Conservation (phyloP, 495 filamentous ascomycete genomes). For the Xylaria telfairii region DNA sequence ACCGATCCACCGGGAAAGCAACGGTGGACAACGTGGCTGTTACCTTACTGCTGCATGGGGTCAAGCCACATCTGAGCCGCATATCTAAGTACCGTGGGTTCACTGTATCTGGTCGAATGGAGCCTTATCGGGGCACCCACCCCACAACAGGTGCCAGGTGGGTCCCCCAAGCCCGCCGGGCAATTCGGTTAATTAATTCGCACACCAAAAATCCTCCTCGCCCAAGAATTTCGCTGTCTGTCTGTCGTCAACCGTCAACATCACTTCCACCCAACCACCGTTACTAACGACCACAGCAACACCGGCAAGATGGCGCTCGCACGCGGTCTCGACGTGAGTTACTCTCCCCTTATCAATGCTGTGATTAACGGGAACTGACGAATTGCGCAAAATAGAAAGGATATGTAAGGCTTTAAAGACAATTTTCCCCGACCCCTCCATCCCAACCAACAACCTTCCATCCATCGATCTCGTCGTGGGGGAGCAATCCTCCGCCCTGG, state of each 20-base stretch:
- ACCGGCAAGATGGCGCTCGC: conserved; percentile 28
- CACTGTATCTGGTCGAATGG: background rate
- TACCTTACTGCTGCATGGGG: background rate
- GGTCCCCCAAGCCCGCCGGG: background rate
- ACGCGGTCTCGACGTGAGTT: conserved; percentile 30
- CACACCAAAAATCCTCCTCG: conserved; percentile 21
- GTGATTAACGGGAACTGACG: conserved; percentile 6
- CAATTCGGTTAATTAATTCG: conserved; percentile 26
- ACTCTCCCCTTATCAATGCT: background rate
- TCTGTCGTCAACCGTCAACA: conserved; percentile 7
- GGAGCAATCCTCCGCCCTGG: conserved; percentile 7
- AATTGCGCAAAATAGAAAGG: conserved; percentile 22
- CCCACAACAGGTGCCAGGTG: background rate
- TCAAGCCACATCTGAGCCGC: conserved; percentile 13
- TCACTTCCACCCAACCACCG: conserved; percentile 29
- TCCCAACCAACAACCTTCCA: background rate
- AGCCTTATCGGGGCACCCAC: conserved; percentile 16
- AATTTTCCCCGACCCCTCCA: conserved; percentile 17
- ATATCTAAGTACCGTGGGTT: too few species aligned
- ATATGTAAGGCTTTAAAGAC: conserved; percentile 30
- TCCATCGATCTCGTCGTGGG: conserved; percentile 12
- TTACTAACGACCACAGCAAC: conserved; percentile 42
- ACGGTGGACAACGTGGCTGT: background rate
- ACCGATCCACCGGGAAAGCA: background rate
- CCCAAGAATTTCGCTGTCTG: conserved; percentile 20